Conservation (phyloP, 176 grass and related monocot species). For the Avena sativa region DNA sequence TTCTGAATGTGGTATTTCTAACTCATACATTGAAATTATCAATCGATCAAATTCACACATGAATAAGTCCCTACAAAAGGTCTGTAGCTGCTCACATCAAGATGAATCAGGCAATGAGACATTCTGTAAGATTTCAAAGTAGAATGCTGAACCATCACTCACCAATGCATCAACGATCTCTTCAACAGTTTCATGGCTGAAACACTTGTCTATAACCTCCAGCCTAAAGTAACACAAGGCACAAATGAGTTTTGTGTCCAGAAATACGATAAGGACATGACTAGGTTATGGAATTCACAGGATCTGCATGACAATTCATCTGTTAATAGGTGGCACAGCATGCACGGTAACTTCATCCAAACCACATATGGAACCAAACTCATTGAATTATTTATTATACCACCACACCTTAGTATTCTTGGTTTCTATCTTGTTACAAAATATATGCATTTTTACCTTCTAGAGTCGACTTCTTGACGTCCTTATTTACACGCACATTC, state of each 20-base stretch:
- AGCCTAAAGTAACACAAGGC: slow-evolving; percentile 56
- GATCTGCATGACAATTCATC: background rate
- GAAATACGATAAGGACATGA: background rate
- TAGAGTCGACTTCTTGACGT: background rate
- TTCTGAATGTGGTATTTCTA: background rate
- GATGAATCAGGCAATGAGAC: slow-evolving; percentile 10
- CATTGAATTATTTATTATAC: slow-evolving; percentile 8
- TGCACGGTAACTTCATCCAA: background rate
- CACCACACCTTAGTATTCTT: background rate
- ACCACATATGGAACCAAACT: background rate
- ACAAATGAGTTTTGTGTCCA: slow-evolving; percentile 23
- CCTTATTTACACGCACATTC: background rate
- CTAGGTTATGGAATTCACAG: background rate
- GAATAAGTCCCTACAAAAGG: background rate
- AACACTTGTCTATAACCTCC: slow-evolving; percentile 92
- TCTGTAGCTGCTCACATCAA: background rate
- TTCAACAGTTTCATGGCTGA: slow-evolving; percentile 82
- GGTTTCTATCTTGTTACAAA: background rate
- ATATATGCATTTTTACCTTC: slow-evolving; percentile 6
- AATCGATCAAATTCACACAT: background rate
- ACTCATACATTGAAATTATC: slow-evolving; percentile 13
- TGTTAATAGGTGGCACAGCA: background rate
- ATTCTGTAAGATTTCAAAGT: background rate
- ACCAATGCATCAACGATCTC: slow-evolving; percentile 93
- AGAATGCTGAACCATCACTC: slow-evolving; percentile 43